These are phyloP conservation scores for Nymphaea thermarum DNA, from an alignment of 164 flowering plant genomes.

Conservation along the genomic window DNA sequence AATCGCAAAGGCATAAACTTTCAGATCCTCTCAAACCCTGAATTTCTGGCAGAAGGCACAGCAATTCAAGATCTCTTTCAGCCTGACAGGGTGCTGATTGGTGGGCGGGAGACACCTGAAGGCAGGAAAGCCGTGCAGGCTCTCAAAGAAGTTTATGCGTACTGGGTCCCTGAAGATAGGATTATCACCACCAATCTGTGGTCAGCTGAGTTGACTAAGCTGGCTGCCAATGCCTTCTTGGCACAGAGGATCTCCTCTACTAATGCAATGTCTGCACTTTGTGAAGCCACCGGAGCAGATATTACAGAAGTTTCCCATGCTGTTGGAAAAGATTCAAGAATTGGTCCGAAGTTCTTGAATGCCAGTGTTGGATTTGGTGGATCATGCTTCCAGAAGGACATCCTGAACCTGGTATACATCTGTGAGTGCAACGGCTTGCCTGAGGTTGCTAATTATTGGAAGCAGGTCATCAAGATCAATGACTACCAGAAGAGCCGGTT, in stretches of 20 bases:
- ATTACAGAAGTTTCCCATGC: slow-evolving; percentile 61
- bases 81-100: slow-evolving; percentile 85
- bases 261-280: slow-evolving; percentile 92
- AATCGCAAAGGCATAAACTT: slow-evolving; percentile 75
- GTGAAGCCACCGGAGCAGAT: slow-evolving; percentile 89
- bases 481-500: slow-evolving; percentile 84
- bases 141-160: slow-evolving; percentile 61
- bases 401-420: slow-evolving; percentile 78
- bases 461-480: slow-evolving; percentile 76
- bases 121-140: slow-evolving; percentile 70
- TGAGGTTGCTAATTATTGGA: slow-evolving; percentile 88
- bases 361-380: slow-evolving; percentile 92
- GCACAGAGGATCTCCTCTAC: slow-evolving; percentile 87
- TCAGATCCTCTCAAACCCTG: slow-evolving; percentile 84
- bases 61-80: slow-evolving; percentile 70
- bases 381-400: slow-evolving; percentile 90
- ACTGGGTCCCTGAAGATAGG: slow-evolving; percentile 76
- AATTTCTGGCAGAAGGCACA: slow-evolving; percentile 88
- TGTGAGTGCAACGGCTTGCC: slow-evolving; percentile 89
- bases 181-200: slow-evolving; percentile 77
- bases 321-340: slow-evolving; percentile 69
- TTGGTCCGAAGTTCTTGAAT: slow-evolving; percentile 75
- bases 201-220: slow-evolving; percentile 93
- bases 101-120: slow-evolving; percentile 84
- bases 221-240: slow-evolving; percentile 88